A percentile compares a stretch with the other conserved stretches of the same genome.
phyloP scores from a whole-genome alignment of 306 rosid genomes.

The Pueraria montana region DNA sequence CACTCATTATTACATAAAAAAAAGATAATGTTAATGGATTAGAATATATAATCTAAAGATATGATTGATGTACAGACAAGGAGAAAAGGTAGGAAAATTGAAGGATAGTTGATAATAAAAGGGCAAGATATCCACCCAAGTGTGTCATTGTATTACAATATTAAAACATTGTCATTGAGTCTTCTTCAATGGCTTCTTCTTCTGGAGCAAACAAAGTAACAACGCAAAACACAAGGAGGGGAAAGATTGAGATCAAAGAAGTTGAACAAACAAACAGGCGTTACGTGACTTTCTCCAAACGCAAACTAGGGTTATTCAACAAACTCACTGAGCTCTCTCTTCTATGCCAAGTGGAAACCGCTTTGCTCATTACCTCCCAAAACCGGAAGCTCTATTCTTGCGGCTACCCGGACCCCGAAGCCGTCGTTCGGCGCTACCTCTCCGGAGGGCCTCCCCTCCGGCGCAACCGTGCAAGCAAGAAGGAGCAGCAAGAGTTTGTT shows the following conservation, averaged over 20 bases:
- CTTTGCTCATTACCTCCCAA: conserved; percentile 61
- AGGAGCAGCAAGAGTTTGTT: not conserved
- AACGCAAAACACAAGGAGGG: not conserved
- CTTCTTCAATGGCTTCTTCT: not conserved
- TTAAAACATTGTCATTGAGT: not conserved
- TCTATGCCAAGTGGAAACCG: conserved; percentile 58
- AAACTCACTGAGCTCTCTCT: conserved; percentile 74
- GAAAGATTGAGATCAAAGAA: conserved; percentile 63
- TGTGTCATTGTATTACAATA: no score
- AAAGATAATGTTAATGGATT: not conserved
- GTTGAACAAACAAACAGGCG: conserved; percentile 50
- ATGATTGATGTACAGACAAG: not conserved
- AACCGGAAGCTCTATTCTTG: conserved; percentile 59
- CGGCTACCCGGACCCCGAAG: conserved; percentile 53
- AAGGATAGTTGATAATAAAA: not conserved
- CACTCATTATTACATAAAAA: not conserved
- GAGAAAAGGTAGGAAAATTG: not conserved
- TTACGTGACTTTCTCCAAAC: conserved; percentile 68
- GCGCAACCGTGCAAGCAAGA: no score
- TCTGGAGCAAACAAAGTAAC: not conserved
- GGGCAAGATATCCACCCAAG: no score
- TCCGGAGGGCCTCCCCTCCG: not conserved
- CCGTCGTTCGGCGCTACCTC: not conserved
- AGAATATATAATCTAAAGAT: not conserved
- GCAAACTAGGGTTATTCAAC: conserved; percentile 68